Evolutionary conservation across 2,329 filamentous ascomycete genomes (phyloP), one percentile per base, ranked within the genome.

Genomic region (Immersiporthe knoxdaviesiana): DNA sequence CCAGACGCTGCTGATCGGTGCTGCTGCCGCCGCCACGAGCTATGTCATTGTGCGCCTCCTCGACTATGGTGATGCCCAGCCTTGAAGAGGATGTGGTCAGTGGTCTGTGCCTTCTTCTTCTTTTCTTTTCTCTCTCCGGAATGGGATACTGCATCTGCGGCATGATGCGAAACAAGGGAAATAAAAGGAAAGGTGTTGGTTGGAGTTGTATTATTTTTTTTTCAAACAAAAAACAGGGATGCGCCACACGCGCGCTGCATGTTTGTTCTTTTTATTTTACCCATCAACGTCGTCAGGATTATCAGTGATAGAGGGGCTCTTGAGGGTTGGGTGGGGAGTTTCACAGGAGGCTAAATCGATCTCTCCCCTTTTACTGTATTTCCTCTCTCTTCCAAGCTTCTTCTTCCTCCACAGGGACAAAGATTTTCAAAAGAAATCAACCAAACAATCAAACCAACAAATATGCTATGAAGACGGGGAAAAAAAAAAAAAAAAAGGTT

Each of bases 1-100:
- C 37, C 87, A 91, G 79, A 92, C 91, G 77, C 79, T 90, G 59
- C 74, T 90, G 27, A 85, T 92, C 59, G 90, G 90, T 39, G 86
- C 88, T 18, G 72, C 90, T 68, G 90, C 90, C 6, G 90, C 90
- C 0, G 89, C 86, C 1, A 88, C 89, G 11, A 89, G 89, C 30
- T 90, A 91, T 77, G 84, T 79, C 4, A 85, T 91, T 69, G 88
- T 91, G 37, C 83, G 85, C 70, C 76, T 82, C n/a, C 80, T 91
- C 70, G 86, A 88, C 71, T 76, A 74, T 21, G 73, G 71, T n/a
- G 52, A 70, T 63, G 59, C 35, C 0, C 68, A 67, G 32, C 61
- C 63, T 24, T 71, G 69, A 70, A 12, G 10, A 44, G 6, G 1
- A n/a, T n/a, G 7, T n/a, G 18, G 21, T 4, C 44, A 21, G 35